Evolutionary conservation across 768 basidiomycete species (phyloP), one percentile per base, ranked within the genome.

Genomic region (Leccinum olivaceopallidum): DNA sequence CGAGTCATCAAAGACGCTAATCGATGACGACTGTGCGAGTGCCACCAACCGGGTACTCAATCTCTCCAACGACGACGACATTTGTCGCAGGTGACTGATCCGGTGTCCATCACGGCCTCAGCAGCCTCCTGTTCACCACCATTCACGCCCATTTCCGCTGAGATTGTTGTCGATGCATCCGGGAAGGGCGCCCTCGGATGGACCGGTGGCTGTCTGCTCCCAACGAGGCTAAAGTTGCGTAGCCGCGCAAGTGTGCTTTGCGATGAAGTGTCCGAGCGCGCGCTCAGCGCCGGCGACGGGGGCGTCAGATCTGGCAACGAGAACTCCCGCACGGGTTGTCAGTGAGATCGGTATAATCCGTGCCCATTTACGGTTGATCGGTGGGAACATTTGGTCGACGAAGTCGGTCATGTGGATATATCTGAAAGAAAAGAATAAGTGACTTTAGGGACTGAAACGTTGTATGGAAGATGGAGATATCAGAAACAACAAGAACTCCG

Each of bases 321-420:
- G 60, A 89, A 88, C 1, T 93, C 90, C 55, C 84, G 85, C 13
- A 98, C 78, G 0, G 93, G 88, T 0, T 83, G 65, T 64, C 94
- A 2, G 22, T 22, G 81, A 97, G 95, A 73, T 98, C 96, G 2
- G 95, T 97, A 73, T 84, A 99, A 71, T 95, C 95, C 2, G 92
- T 13, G 88, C 83, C 84, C 88, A 89, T 71, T 92, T 93, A 55
- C 89, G 85, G 71, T 94, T 84, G 58, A 98, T 94, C 0, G 96
- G 94, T 36, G 97, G 97, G 79, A 99, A 99, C 88, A 97, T 95
- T 76, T 97, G 95, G 77, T 99, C 95, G 16, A 99, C 97, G n/a
- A 99, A 84, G 73, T 98, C 95, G 8, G 95, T 96, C 94, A 98
- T 95, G 71, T 95, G 92, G 61, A 98, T 98, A 74, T 98, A 98